Evolutionary conservation across 2,329 filamentous ascomycete species (phyloP).

Genomic region (Cyphellophora attinorum): DNA sequence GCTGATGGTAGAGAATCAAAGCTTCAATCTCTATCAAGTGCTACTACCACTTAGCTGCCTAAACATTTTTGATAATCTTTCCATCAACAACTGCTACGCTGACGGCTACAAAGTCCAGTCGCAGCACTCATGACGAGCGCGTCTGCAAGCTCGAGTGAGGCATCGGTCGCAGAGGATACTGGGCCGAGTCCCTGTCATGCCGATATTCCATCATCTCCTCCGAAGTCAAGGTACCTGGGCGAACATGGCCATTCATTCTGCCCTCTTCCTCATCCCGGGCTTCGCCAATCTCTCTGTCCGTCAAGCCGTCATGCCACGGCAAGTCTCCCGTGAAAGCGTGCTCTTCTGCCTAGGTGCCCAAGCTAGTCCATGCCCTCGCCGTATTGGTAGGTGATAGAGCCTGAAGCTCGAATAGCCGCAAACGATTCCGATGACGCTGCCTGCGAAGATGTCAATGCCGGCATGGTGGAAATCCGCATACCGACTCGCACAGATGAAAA

Average conservation of each 20-base stretch:
- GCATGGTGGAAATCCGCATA: conserved; percentile 83
- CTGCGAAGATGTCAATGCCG: conserved; percentile 78
- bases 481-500: conserved; percentile 71
- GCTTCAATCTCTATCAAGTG: too few relatives aligned
- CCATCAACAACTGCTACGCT: too few relatives aligned
- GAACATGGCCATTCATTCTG: too few relatives aligned
- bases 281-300: neutral
- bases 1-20: too few relatives aligned
- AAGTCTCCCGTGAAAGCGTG: neutral
- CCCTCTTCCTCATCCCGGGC: neutral
- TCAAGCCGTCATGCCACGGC: neutral
- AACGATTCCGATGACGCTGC: conserved; percentile 62
- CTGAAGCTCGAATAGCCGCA: conserved; percentile 68
- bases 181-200: neutral
- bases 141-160: too few relatives aligned
- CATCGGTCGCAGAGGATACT: neutral
- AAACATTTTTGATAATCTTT: too few relatives aligned
- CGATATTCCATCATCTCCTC: neutral
- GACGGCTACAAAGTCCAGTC: too few relatives aligned
- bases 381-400: conserved; percentile 74
- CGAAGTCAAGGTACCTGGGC: neutral
- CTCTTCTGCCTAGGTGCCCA: neutral
- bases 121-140: too few relatives aligned
- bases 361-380: conserved; percentile 27
- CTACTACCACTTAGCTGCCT: too few relatives aligned